Evolutionary conservation across 2,329 filamentous ascomycete species (phyloP).

Genomic region (Cercospora beticola): DNA sequence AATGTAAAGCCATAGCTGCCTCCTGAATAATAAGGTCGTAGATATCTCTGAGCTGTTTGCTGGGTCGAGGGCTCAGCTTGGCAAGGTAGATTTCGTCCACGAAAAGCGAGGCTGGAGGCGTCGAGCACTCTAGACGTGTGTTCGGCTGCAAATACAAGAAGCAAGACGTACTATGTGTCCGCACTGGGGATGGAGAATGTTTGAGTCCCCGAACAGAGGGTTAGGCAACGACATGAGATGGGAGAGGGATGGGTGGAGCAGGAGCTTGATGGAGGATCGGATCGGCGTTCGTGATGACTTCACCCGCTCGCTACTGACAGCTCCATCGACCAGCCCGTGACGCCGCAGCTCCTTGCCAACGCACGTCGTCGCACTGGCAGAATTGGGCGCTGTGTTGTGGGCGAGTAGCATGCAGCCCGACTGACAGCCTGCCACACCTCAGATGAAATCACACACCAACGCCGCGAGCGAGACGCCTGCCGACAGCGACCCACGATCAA

Average conservation of each 20-base stretch:
- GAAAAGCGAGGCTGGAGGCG: not conserved
- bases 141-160: not conserved
- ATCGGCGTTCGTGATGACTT: slow-evolving; percentile 7
- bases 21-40: not conserved
- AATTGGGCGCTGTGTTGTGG: not conserved
- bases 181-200: not conserved
- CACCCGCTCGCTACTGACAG: slow-evolving; percentile 3
- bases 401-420: slow-evolving; percentile 1
- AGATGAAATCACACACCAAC: slow-evolving; percentile 29
- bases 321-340: not conserved
- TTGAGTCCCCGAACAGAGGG: not conserved
- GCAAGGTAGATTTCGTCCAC: not conserved
- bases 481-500: slow-evolving; percentile 29
- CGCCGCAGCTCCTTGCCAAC: not conserved
- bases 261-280: not conserved
- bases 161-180: not conserved
- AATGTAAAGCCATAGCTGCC: not conserved
- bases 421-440: slow-evolving; percentile 5
- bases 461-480: slow-evolving; percentile 23
- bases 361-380: not conserved
- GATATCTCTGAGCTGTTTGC: not conserved
- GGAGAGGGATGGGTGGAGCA: not conserved
- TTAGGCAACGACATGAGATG: not conserved
- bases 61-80: not conserved
- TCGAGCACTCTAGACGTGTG: not conserved